Evolutionary conservation across 345 rosid genomes (phyloP).

Genomic region (Jatropha curcas): DNA sequence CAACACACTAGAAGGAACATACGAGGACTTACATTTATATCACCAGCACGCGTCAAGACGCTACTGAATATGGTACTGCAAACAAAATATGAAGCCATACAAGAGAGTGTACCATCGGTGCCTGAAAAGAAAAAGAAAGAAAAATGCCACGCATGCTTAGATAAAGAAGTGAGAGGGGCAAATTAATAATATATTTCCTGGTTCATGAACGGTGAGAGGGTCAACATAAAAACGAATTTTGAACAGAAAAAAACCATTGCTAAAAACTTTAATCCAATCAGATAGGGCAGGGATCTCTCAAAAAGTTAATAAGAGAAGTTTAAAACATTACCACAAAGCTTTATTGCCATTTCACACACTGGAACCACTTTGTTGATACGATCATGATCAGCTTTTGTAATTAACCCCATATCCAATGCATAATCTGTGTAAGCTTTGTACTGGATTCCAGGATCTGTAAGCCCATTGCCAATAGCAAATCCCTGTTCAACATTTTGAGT

Average conservation of each 20-base stretch:
- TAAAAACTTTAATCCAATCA: not conserved
- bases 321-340: conserved; percentile 75
- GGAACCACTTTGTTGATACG: conserved; percentile 81
- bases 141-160: conserved; percentile 1
- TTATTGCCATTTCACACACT: conserved; percentile 75
- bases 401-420: conserved; percentile 86
- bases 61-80: conserved; percentile 82
- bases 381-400: conserved; percentile 51
- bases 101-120: conserved; percentile 88
- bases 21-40: conserved; percentile 65
- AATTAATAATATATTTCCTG: not conserved
- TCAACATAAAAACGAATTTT: not conserved
- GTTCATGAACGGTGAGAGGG: not conserved
- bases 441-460: conserved; percentile 90
- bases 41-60: conserved; percentile 60
- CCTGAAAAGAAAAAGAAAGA: conserved; percentile 49
- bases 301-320: not conserved
- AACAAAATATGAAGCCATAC: conserved; percentile 91
- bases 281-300: not conserved
- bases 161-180: not conserved
- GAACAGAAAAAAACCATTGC: not conserved
- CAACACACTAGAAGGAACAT: not conserved
- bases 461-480: conserved; percentile 97
- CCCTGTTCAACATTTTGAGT: conserved; percentile 56
- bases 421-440: conserved; percentile 96